Conservation (phyloP, 106 monocot genomes). For the Agapanthus africanus region DNA sequence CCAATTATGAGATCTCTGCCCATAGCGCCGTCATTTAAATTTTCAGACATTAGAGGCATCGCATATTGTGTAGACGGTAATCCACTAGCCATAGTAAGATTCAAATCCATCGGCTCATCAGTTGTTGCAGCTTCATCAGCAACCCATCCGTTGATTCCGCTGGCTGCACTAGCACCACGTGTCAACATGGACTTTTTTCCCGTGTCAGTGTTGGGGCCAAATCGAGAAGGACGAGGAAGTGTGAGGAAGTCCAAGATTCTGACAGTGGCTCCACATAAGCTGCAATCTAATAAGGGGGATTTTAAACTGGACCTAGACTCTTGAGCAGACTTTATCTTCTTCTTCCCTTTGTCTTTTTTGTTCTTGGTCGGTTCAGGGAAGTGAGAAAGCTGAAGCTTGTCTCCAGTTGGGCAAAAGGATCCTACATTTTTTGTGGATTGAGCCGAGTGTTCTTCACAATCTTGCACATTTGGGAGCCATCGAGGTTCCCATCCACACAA, state of each 20-base stretch:
- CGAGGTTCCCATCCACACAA: constrained; percentile 98
- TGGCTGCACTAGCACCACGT: constrained; percentile 88
- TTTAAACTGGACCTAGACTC: constrained; percentile 47
- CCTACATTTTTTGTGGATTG: constrained; percentile 70
- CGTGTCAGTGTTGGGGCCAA: constrained; percentile 40
- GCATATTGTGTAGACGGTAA: constrained; percentile 51
- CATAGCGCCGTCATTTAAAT: constrained; percentile 52
- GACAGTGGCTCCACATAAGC: constrained; percentile 84
- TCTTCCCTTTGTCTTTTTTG: constrained; percentile 50
- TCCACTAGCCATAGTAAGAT: constrained; percentile 74
- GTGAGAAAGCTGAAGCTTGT: constrained; percentile 25
- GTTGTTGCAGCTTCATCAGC: constrained; percentile 55
- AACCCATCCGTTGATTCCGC: constrained; percentile 77
- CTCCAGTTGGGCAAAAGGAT: constrained; percentile 42
- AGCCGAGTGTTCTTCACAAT: constrained; percentile 93
- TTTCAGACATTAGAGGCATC: constrained; percentile 33
- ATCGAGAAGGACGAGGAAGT: constrained; percentile 46
- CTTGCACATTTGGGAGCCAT: constrained; percentile 95
- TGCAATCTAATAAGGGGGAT: constrained; percentile 87
- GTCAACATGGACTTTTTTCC: constrained; percentile 53
- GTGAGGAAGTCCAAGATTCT: constrained; percentile 74
- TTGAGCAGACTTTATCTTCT: constrained; percentile 28
- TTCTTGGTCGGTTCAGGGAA: constrained; percentile 35
- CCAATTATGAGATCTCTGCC: constrained; percentile 92
- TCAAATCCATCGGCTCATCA: constrained; percentile 62